Evolutionary conservation across 176 grass and related monocot species (phyloP), one percentile per base, ranked within the genome.

Genomic region (Carex myosuroides): DNA sequence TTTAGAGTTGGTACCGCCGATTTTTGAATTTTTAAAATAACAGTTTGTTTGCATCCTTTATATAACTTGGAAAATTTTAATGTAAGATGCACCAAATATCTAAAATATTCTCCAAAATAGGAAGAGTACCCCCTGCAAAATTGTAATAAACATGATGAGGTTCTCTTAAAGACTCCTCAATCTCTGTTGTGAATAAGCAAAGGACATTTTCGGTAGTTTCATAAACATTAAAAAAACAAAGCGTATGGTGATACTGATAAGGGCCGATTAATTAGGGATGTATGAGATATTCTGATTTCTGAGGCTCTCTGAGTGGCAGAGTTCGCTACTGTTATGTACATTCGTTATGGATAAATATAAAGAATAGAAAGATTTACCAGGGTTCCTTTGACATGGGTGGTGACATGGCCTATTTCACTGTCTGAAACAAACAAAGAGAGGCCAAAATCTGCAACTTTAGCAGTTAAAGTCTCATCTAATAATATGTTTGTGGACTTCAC

Each of bases 371-470:
- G 24, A 81, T 88, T 82, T 72, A 98, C 95, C 72, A 91, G 82
- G 46, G 92, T 95, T 70, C 95, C 95, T 87, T 93, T 98, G 2
- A 98, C 85, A 44, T 98, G 87, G 37, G 89, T 93, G 61, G 89
- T 90, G 35, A 90, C 64, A 59, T 85, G 59, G 8, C 86, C 91
- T 73, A 84, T 86, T 77, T 93, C 89, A 1, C 86, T 94, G 54
- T 98, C 91, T 59, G 73, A 41, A 52, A 93, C 87, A 32, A 90
- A 82, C 79, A 92, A 85, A 1, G 92, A 98, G 42, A 98, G 87
- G 16, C 95, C 95, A 53, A 98, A 98, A 82, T 98, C 95, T 13
- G 91, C 73, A 16, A 98, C 95, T 82, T 98, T 98, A 56, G 92
- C 95, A 0, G 89, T 90, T 84, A 95, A 82, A 77, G 87, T 89